Evolutionary conservation across 169 alveolate genomes (phyloP), one percentile per base, ranked within the genome.

Genomic region (Babesia gibsoni): DNA sequence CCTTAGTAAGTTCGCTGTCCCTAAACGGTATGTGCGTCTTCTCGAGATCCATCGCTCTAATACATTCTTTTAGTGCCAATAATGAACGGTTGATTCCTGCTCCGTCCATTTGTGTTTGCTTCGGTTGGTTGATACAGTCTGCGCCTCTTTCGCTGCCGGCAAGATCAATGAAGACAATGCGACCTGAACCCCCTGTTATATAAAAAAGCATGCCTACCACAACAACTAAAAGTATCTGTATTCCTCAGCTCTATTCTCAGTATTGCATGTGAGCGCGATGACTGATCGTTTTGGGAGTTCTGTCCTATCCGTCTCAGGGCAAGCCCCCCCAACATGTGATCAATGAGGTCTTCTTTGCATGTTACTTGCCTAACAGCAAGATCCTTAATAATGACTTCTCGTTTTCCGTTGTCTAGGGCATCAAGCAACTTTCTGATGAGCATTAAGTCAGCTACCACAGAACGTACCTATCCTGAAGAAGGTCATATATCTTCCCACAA

Each of bases 91-190:
- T 98, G 57, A 98, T 98, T 75, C 98, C 99, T 9, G 99, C 99
- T 4, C 99, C 99, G 66, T 98, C 99, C 53, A 94, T 86, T 75
- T 92, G 95, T 23, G 99, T 96, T 84, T 96, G 95, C 73, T 96
- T 94, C 68, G 94, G 92, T 52, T 94, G 94, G 78, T 95, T 97
- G 39, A 95, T 88, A 14, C 98, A 95, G 80, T 98, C 99, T 1
- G 99, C 99, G 0, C 99, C 99, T 66, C 99, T 91, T 91, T 98
- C 99, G 67, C 98, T 93, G 16, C 99, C 99, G 4, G 99, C 99
- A 64, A 98, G 84, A 81, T 98, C 99, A 16, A 98, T 96, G 67
- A 98, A 97, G 42, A 96, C 94, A 70, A 98, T 89, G 73, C 95
- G 93, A 9, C 99, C 98, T 82, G 79, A n/a, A 33, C 57, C 58